A percentile compares a stretch with the other conserved stretches of the same genome.
phyloP scores from a whole-genome alignment of 2,329 filamentous ascomycete species.

The Emericellopsis atlantica region DNA sequence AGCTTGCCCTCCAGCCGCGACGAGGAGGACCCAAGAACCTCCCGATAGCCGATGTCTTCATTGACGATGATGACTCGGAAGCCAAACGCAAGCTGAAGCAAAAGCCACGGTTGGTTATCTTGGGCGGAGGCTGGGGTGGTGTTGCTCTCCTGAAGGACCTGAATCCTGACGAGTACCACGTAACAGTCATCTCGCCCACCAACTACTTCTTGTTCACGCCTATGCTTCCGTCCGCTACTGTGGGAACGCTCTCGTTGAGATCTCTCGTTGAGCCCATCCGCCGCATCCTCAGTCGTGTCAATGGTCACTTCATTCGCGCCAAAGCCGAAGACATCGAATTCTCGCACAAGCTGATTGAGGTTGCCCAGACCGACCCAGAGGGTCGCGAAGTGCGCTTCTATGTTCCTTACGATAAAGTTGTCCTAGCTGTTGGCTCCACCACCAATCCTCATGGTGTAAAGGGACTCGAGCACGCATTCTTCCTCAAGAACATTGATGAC shows the following conservation, averaged over 20 bases:
- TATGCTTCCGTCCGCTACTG: constrained; percentile 93
- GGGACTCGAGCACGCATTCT: constrained; percentile 85
- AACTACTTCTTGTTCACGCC: constrained; percentile 98
- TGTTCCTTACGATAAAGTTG: constrained; percentile 91
- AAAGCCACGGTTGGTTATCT: constrained; percentile 84
- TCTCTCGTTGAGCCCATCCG: constrained; percentile 90
- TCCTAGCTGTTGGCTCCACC: constrained; percentile 81
- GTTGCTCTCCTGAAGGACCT: constrained; percentile 85
- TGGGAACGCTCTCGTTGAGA: constrained; percentile 83
- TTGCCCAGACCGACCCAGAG: constrained; percentile 56
- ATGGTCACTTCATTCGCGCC: constrained; percentile 83
- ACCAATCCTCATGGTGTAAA: constrained; percentile 95
- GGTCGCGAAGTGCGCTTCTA: constrained; percentile 80
- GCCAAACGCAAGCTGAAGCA: constrained; percentile 60
- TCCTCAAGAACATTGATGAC: constrained; percentile 90
- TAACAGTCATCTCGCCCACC: constrained; percentile 85
- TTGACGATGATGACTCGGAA: constrained; percentile 77
- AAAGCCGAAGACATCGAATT: constrained; percentile 84
- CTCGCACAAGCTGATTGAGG: constrained; percentile 78
- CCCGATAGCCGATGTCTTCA: constrained; percentile 74
- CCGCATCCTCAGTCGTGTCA: constrained; percentile 63
- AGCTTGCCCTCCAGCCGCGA: constrained; percentile 67
- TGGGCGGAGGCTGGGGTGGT: constrained; percentile 92
- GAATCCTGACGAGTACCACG: constrained; percentile 84
- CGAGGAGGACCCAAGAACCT: constrained; percentile 89